Conservation (phyloP, 257 asterid species). For the Nicotiana otophora region DNA sequence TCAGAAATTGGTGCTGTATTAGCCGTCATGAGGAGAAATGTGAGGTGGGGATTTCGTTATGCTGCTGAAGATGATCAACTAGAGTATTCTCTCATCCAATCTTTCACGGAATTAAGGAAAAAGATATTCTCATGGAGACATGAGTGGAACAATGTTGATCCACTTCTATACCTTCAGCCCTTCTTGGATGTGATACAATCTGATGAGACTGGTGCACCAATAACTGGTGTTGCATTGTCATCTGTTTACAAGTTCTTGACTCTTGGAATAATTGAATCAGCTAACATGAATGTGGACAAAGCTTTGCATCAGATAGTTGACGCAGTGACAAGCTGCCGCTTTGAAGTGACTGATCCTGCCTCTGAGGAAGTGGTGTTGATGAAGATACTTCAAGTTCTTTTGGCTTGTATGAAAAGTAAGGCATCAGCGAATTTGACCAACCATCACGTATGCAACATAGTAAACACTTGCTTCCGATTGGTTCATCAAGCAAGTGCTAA, state of each 20-base stretch:
- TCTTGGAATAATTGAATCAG: constrained; percentile 62
- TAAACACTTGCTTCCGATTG: constrained; percentile 81
- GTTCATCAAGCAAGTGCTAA: constrained; percentile 94
- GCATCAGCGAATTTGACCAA: constrained; percentile 71
- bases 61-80: constrained; percentile 75
- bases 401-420: constrained; percentile 91
- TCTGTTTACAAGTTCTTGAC: constrained; percentile 79
- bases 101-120: constrained; percentile 80
- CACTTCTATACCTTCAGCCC: constrained; percentile 74
- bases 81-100: constrained; percentile 76
- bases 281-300: constrained; percentile 64
- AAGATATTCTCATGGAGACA: constrained; percentile 69
- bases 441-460: constrained; percentile 87
- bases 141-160: constrained; percentile 72
- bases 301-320: constrained; percentile 83
- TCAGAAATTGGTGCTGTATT: constrained; percentile 96
- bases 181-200: constrained; percentile 86
- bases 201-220: constrained; percentile 98
- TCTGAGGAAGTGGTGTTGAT: constrained; percentile 94
- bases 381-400: constrained; percentile 96
- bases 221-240: constrained; percentile 93
- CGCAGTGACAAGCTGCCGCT: constrained; percentile 95
- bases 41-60: constrained; percentile 91
- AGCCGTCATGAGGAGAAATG: constrained; percentile 99
- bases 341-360: constrained; percentile 97